Base-by-base conservation (phyloP, 2,329 filamentous ascomycete genomes). In the Akanthomyces muscarius region DNA sequence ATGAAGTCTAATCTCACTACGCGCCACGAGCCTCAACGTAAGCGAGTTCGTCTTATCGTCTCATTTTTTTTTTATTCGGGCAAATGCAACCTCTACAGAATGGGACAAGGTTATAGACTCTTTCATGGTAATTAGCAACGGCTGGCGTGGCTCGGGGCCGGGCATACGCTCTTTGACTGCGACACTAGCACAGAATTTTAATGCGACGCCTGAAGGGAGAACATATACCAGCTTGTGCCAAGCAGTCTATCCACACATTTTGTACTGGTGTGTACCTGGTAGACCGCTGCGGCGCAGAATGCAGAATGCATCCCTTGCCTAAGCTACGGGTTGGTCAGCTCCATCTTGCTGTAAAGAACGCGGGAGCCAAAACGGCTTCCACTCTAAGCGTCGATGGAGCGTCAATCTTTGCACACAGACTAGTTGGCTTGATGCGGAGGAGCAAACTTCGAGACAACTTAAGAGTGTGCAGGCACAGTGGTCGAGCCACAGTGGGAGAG, bases 371-470 rank as follows among this genome's bases (percentile, higher is more conserved):
- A 80, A 86, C 84, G 84, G 76, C 69, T 68, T 70, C 68, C 65
- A 70, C 72, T 75, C 77, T 76, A 73, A 76, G 77, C 74, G 69
- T 69, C 72, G 72, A 69, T 69, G 74, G 76, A 76, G 78, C 75
- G 71, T 85, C 77, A 64, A 84, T 97, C 83, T 97, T 82, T 91
- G 92, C 92, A 96, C 89, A 88, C 86, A 90, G 92, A 97, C 92
- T 95, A 88, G 93, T 95, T 88, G 89, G 87, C 91, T 92, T 86
- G 86, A 87, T 88, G 94, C 85, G 85, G 89, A 83, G 79, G 80
- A 85, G 82, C 73, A 81, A 81, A 75, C 78, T 79, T 86, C 84
- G 85, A 92, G 91, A 85, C 91, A 96, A 95, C 92, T 97, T 90
- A 97, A 96, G 89, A 90, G 90, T 89, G 90, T 94, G 92, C 92